A percentile compares a stretch with the other conserved stretches of the same genome.
Conservation (phyloP, 768 basidiomycete species). For the Lactifluus piperatus region DNA sequence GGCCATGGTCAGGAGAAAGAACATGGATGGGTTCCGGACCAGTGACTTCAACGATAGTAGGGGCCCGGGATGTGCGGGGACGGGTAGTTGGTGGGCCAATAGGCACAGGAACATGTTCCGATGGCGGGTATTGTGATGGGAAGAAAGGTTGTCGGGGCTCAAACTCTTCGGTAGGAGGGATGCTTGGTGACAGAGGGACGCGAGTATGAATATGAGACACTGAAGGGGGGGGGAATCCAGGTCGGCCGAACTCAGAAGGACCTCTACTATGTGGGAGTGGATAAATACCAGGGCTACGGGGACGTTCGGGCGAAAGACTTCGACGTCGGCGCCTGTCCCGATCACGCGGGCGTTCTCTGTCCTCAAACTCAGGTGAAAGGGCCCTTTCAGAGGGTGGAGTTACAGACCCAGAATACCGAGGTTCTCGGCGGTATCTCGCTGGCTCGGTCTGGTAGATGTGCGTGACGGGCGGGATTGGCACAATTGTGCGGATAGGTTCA, state of each 20-base stretch:
- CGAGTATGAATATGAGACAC: conserved; percentile 7
- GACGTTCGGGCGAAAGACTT: background rate
- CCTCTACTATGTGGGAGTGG: background rate
- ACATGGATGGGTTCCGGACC: conserved; percentile 12
- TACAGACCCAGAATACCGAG: background rate
- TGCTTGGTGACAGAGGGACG: background rate
- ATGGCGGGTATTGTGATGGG: background rate
- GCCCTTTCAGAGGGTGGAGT: background rate
- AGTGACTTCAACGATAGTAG: conserved; percentile 13
- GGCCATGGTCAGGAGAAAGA: background rate
- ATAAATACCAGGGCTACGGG: background rate
- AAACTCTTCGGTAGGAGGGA: background rate
- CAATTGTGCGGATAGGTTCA: background rate
- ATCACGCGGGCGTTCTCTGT: no score
- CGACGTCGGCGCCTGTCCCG: no score
- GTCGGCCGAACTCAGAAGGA: background rate
- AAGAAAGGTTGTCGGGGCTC: conserved; percentile 8
- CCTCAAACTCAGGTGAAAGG: background rate
- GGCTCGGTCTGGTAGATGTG: conserved; percentile 2
- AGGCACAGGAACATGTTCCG: conserved; percentile 1
- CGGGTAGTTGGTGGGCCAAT: background rate
- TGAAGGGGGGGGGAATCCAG: background rate
- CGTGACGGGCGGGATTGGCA: background rate
- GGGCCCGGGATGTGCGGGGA: conserved; percentile 2
- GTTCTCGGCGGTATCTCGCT: background rate